Percentiles rank a stretch among this genome's conserved stretches.
Evolutionary conservation across 2,329 filamentous ascomycete genomes (phyloP).

Genomic region (Fusarium circinatum): DNA sequence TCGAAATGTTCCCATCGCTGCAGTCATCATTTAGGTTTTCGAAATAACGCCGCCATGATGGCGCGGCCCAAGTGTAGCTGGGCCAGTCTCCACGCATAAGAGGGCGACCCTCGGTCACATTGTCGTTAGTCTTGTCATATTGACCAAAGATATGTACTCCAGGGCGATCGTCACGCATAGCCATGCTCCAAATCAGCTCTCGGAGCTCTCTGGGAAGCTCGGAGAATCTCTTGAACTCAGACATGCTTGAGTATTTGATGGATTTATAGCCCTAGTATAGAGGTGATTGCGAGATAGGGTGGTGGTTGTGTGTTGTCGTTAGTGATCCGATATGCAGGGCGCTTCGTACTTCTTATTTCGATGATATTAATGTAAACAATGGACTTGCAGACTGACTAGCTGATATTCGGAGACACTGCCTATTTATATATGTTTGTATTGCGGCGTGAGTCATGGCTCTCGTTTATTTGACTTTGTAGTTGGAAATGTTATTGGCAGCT

Average conservation of each 20-base stretch:
- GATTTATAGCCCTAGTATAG: not conserved
- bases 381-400: rapidly evolving
- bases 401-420: not conserved
- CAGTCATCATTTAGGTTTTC: not conserved
- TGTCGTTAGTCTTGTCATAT: not conserved
- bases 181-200: conserved; percentile 9
- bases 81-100: no score
- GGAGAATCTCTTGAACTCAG: not conserved
- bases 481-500: not conserved
- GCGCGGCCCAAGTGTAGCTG: not conserved
- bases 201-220: conserved; percentile 2
- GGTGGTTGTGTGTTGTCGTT: not conserved
- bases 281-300: not conserved
- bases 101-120: no score
- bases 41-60: not conserved
- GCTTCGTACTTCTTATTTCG: not conserved
- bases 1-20: not conserved
- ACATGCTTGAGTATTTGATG: not conserved
- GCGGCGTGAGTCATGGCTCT: not conserved
- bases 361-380: no score
- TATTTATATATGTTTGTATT: not conserved
- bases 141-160: conserved; percentile 7
- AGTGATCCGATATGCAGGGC: not conserved
- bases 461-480: not conserved
- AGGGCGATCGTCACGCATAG: not conserved